These are phyloP conservation scores for Irpex lacteus DNA, from an alignment of 1,284 basidiomycete species.

Conservation along the genomic window DNA sequence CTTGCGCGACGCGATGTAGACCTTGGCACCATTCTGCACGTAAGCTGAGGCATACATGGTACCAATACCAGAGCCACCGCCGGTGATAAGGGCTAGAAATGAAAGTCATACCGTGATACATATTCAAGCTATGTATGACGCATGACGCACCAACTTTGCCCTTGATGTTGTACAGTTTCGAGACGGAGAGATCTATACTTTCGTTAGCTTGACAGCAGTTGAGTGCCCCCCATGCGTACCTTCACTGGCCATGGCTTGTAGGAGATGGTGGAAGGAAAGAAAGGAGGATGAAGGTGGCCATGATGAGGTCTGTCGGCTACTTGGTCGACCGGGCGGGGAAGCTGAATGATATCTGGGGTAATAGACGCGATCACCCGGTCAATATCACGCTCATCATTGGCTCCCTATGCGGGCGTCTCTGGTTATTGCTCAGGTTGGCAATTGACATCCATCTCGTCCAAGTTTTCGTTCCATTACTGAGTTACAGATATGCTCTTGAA, in stretches of 20 bases:
- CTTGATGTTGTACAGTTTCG: constrained; percentile 69
- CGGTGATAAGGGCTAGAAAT: constrained; percentile 69
- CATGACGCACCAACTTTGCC: constrained; percentile 65
- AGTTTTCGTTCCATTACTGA: too few species aligned
- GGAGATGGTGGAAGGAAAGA: neutral
- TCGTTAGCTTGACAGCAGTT: neutral
- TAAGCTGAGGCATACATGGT: constrained; percentile 80
- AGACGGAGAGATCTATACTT: constrained; percentile 52
- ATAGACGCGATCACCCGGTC: neutral
- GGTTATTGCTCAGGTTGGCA: neutral
- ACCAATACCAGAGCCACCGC: constrained; percentile 77
- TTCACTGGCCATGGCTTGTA: constrained; percentile 1
- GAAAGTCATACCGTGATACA: neutral
- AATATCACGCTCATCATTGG: neutral
- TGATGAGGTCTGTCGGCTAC: neutral
- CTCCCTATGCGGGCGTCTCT: neutral
- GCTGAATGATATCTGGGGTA: neutral
- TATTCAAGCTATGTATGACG: neutral
- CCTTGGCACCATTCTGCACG: constrained; percentile 58
- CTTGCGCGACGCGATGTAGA: constrained; percentile 85
- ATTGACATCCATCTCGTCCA: too few species aligned
- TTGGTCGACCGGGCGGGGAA: neutral
- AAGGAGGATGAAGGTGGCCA: neutral
- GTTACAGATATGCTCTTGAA: too few species aligned
- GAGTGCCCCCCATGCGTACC: neutral